Base-by-base conservation (phyloP, 2,329 filamentous ascomycete species). In the Sporothrix variecibatus region DNA sequence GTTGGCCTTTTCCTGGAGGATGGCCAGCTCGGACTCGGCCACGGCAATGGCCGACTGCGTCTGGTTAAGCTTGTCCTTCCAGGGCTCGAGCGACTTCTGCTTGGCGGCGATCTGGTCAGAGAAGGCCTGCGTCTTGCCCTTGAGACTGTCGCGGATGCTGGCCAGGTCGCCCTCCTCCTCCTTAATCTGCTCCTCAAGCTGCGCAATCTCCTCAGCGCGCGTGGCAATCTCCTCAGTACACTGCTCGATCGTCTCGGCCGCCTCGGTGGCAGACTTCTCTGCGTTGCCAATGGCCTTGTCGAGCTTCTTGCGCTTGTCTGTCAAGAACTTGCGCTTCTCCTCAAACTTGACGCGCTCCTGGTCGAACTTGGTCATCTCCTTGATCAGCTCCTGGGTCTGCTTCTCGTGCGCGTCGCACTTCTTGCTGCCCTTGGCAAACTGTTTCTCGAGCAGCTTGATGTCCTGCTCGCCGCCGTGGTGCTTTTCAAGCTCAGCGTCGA, bases 331-430 rank as follows among this genome's bases (percentile, higher is more conserved):
- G 81, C 92, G 92, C 86, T 98, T 98, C 83, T 99, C 97, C 77
- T 98, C 95, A 78, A 97, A 95, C 80, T 99, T 99, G 83, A 99
- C 96, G 28, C 92, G 91, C 80, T 98, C 96, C 81, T 98, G 97
- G 80, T 99, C 97, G 76, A 97, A 94, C 80, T 95, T 95, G 62
- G 94, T 91, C 83, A 96, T 91, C 80, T 98, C 94, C 81, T 97
- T 97, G 75, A 92, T 85, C 72, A 97, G 86, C 34, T 86, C 87
- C 78, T 98, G 93, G 0, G 92, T 91, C 71, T 93, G 88, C 82
- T 97, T 95, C 78, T 97, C 94, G 76, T 97, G 89, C 1, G 86
- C 86, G 77, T 97, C 94, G 77, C 92, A 95, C 76, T 97, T 92
- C 79, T 95, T 97, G 77, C 88, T 88, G n/a, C 93, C 93, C 73